Evolutionary conservation across 192 early-diverging fungal species (phyloP).

Genomic region (Mortierella hygrophila): DNA sequence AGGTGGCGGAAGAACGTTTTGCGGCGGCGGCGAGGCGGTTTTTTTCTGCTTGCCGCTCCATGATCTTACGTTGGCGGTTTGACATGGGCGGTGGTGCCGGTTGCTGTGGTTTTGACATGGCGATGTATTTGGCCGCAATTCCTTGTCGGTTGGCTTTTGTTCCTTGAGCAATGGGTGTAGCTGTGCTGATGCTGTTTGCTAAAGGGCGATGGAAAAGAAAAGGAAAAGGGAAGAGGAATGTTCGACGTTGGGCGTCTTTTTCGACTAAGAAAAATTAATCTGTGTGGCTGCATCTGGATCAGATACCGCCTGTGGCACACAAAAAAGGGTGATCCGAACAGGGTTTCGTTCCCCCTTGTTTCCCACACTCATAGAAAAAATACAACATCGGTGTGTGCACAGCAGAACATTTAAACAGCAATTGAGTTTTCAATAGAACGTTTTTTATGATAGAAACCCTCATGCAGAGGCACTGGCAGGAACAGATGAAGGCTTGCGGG

Average conservation of each 20-base stretch:
- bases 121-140: not conserved
- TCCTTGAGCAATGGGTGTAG: not conserved
- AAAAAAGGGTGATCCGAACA: no score
- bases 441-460: not conserved
- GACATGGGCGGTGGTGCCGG: constrained; percentile 24
- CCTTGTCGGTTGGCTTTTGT: not conserved
- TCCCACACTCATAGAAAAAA: not conserved
- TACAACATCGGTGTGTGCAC: not conserved
- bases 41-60: constrained; percentile 42
- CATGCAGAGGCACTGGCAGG: not conserved
- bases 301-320: no score
- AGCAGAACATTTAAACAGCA: no score
- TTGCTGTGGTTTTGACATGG: not conserved
- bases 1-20: not conserved
- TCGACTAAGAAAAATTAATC: no score
- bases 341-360: no score
- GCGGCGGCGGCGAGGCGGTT: constrained; percentile 39
- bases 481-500: constrained; percentile 20
- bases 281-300: no score
- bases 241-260: no score
- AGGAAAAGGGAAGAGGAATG: no score
- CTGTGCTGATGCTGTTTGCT: not conserved
- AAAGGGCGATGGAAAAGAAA: no score
- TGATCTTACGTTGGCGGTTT: constrained; percentile 56
- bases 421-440: not conserved